Percentiles rank a stretch among this genome's conserved stretches.
phyloP scores from a whole-genome alignment of 345 rosid species.

The Diplotaxis tenuifolia region DNA sequence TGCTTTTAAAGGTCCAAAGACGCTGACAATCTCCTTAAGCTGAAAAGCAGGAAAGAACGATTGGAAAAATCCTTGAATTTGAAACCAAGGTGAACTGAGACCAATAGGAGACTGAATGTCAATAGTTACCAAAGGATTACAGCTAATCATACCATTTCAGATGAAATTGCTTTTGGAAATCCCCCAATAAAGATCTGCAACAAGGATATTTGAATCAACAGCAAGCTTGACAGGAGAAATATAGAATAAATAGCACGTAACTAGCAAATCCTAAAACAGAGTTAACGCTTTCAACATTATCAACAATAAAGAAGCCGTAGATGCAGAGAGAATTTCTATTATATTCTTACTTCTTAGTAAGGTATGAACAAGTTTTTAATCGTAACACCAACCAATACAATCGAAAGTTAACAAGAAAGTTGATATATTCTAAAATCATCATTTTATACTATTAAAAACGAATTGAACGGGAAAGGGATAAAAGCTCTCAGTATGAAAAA shows the following conservation, averaged over 20 bases:
- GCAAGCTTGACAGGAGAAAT: slow-evolving; percentile 12
- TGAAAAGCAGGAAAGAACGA: slow-evolving; percentile 39
- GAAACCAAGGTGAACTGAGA: not conserved
- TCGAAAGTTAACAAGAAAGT: slow-evolving; percentile 16
- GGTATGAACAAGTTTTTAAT: slow-evolving; percentile 13
- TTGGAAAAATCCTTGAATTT: slow-evolving; percentile 13
- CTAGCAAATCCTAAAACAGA: slow-evolving; percentile 7
- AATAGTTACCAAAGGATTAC: not conserved
- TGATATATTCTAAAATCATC: not conserved
- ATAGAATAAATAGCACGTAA: not conserved
- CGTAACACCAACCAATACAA: not conserved
- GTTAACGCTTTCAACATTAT: slow-evolving; percentile 1
- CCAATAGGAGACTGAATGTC: not conserved
- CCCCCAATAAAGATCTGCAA: slow-evolving; percentile 92
- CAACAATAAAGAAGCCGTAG: not conserved
- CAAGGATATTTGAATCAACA: slow-evolving; percentile 28
- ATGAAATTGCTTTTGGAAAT: slow-evolving; percentile 63
- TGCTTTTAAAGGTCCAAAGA: slow-evolving; percentile 84
- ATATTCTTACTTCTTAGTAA: not conserved
- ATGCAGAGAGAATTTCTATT: slow-evolving; percentile 10
- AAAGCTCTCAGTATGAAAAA: not conserved
- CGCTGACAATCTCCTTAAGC: slow-evolving; percentile 81
- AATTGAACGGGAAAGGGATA: not conserved
- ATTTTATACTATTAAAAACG: not conserved
- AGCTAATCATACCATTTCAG: slow-evolving; percentile 72